Evolutionary conservation across 2,329 filamentous ascomycete genomes (phyloP), one percentile per base, ranked within the genome.

Genomic region (Mariannaea elegans): DNA sequence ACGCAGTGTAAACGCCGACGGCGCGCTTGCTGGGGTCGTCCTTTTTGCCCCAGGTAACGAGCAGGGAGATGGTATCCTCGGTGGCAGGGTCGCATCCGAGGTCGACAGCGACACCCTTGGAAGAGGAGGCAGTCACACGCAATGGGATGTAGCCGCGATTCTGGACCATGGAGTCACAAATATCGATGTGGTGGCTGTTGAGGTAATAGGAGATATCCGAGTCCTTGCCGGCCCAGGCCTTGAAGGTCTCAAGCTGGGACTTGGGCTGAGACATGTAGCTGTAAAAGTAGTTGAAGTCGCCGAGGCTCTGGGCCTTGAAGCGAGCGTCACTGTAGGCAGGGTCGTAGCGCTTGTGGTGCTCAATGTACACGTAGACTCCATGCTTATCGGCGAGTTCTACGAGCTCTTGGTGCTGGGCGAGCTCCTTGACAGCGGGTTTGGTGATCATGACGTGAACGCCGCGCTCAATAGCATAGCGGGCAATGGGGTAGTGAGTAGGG

Each of bases 281-380:
- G 84, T 97, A 97, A 76, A 97, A 97, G 84, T 97, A 97, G 83
- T 97, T 97, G 87, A 97, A 97, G 79, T 97, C 93, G 65, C 94
- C 94, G 7, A 97, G 82, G 52, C 83, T 87, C 72, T 87, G 80
- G 13, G 92, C 92, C 69, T 90, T 88, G 79, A 89, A 89, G 48
- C 89, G 87, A 13, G 94, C 94, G 76, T 97, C 94, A 13, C 92
- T 87, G 80, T 97, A 97, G 19, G 93, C 93, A 2, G 94, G 94
- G 76, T 97, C 94, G 79, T 90, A 97, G 58, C 94, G 92, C 83
- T 97, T 97, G 85, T 97, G 94, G 80, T 97, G 94, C 83, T 97
- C 94, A 70, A 97, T 84, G 80, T 92, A 97, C 65, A 97, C 93
- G 75, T 94, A 94, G 59, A 97, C 93, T 65, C 88, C 88, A 75